Percentiles rank a stretch among this genome's conserved stretches.
Evolutionary conservation across 1,284 basidiomycete species (phyloP).

Genomic region (Ceratobasidium sp.): DNA sequence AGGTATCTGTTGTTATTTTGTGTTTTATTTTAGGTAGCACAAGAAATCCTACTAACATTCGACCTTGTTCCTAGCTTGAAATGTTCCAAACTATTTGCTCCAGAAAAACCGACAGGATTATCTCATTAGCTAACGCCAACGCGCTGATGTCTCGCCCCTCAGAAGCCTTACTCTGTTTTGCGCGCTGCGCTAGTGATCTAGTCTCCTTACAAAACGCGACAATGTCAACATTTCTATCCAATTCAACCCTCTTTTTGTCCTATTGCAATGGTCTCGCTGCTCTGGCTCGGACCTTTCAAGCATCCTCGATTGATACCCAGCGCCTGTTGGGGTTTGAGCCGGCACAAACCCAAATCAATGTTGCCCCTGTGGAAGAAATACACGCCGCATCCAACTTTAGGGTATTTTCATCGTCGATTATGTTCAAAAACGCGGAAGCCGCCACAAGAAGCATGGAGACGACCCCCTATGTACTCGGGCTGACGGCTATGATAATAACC

Average conservation of each 20-base stretch:
- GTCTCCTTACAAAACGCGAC: neutral
- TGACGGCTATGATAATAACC: neutral
- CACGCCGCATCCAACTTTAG: neutral
- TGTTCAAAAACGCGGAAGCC: slow-evolving; percentile 3
- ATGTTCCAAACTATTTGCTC: slow-evolving; percentile 1
- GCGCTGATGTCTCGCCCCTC: neutral
- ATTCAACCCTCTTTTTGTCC: neutral
- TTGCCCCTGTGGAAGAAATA: neutral
- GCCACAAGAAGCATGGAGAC: neutral
- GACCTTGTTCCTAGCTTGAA: neutral
- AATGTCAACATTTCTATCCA: neutral
- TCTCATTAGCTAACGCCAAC: slow-evolving; percentile 4
- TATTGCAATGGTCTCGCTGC: slow-evolving; percentile 11
- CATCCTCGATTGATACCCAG: neutral
- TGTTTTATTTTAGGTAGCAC: too few species aligned
- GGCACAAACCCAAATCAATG: neutral
- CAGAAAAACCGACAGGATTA: neutral
- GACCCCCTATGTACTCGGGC: neutral
- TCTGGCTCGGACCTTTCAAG: slow-evolving; percentile 8
- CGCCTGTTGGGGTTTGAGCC: slow-evolving; percentile 34
- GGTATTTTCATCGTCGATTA: slow-evolving; percentile 19
- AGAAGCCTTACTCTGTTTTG: slow-evolving; percentile 33
- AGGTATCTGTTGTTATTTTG: too few species aligned
- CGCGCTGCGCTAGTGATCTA: neutral
- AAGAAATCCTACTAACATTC: too few species aligned